Conservation (phyloP, 495 filamentous ascomycete genomes). For the Bacidia rubella region DNA sequence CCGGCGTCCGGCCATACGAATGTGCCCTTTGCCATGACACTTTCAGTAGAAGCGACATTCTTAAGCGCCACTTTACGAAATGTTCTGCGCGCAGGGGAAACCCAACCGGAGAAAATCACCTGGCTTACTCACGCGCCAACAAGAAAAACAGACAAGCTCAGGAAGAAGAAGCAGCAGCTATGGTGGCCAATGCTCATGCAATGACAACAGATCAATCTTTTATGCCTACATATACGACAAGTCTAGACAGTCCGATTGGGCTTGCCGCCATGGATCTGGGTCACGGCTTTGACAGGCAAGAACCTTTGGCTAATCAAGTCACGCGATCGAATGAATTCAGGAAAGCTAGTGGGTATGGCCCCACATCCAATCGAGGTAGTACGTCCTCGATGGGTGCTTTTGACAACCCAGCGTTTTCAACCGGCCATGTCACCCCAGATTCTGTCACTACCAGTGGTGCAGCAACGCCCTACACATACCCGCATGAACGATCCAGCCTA, state of each 20-base stretch:
- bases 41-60: conserved; percentile 95
- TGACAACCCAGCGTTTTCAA: conserved; percentile 11
- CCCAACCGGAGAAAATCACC: conserved; percentile 79
- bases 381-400: conserved; percentile 6
- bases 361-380: conserved; percentile 9
- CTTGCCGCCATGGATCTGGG: conserved; percentile 36
- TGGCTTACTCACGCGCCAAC: conserved; percentile 81
- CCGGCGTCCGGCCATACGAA: conserved; percentile 91
- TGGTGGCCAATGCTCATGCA: conserved; percentile 30
- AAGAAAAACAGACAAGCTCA: conserved; percentile 45
- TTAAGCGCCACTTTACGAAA: conserved; percentile 98
- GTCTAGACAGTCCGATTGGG: conserved; percentile 16
- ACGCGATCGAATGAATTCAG: conserved; percentile 47
- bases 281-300: conserved; percentile 17
- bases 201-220: conserved; percentile 5
- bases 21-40: conserved; percentile 94
- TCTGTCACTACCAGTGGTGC: conserved; percentile 18
- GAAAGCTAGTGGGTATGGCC: conserved; percentile 30
- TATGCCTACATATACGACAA: conserved; percentile 10
- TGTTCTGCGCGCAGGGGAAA: conserved; percentile 91
- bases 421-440: conserved; percentile 17
- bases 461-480: conserved; percentile 16
- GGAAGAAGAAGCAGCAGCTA: neutral
- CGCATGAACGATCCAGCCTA: conserved; percentile 12
- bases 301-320: conserved; percentile 28